Percentiles rank a stretch among this genome's conserved stretches.
Evolutionary conservation across 306 rosid genomes (phyloP).

Genomic region (cucumber (Cucumis sativus)): Cucumber_9930_V3 NC_026657.2:27965501-27966000

Average conservation of each 20-base stretch:
- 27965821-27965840: background rate
- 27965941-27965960: background rate
- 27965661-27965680: no score
- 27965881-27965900: background rate
- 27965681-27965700: no score
- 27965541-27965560: background rate
- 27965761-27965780: background rate
- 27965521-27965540: background rate
- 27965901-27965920: conserved; percentile 8
- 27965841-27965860: background rate
- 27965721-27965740: background rate
- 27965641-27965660: background rate
- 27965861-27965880: background rate
- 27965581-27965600: background rate
- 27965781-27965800: background rate
- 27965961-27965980: background rate
- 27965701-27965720: background rate
- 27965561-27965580: background rate
- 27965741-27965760: no score
- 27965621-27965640: background rate
- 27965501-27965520: background rate
- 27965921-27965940: conserved; percentile 2
- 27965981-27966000: no score
- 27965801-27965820: background rate
- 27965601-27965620: background rate